A percentile compares a stretch with the other conserved stretches of the same genome.
Conservation (phyloP, 2,329 filamentous ascomycete species). For the Pleomassaria siparia region DNA sequence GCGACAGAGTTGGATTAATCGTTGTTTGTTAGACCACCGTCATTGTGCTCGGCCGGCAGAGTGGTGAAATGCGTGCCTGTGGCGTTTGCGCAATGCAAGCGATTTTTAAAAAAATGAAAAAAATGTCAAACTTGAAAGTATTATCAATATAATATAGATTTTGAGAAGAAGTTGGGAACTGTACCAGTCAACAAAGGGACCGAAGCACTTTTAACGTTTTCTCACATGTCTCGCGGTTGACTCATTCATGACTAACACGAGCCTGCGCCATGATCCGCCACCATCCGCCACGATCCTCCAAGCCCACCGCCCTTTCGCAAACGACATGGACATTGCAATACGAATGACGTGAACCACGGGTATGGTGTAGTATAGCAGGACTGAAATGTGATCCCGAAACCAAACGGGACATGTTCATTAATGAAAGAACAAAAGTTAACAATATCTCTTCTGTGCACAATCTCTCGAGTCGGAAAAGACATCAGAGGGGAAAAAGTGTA, state of each 20-base stretch:
- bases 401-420: too few relatives aligned
- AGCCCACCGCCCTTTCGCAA: neutral
- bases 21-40: too few relatives aligned
- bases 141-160: neutral
- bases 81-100: too few relatives aligned
- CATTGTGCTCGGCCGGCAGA: too few relatives aligned
- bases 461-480: neutral
- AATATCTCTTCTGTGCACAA: neutral
- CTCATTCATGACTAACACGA: neutral
- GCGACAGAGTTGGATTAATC: neutral
- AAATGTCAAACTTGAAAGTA: neutral
- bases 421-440: neutral
- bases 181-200: neutral
- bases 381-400: too few relatives aligned
- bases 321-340: neutral
- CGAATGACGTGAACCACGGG: too few relatives aligned
- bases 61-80: neutral
- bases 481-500: neutral
- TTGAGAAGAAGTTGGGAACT: neutral
- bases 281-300: too few relatives aligned
- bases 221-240: neutral
- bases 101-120: too few relatives aligned
- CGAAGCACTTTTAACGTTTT: neutral
- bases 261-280: conserved; percentile 1
- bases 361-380: too few relatives aligned